A percentile compares a stretch with the other conserved stretches of the same genome.
These are phyloP conservation scores for Streptanthus diversifolius DNA, from an alignment of 345 rosid genomes.

Conservation along the genomic window DNA sequence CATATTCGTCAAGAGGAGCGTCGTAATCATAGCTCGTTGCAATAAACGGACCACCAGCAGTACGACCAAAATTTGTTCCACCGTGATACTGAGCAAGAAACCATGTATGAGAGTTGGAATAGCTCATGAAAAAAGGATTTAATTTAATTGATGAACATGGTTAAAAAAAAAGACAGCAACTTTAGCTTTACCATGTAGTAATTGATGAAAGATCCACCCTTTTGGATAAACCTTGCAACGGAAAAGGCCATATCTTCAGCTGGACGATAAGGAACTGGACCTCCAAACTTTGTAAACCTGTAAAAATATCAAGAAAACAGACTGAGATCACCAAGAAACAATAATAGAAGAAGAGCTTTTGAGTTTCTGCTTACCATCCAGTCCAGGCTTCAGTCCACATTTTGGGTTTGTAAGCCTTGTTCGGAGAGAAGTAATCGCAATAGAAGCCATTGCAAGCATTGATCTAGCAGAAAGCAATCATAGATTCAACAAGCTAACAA, in stretches of 20 bases:
- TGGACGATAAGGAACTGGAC: constrained; percentile 86
- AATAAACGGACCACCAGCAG: constrained; percentile 99
- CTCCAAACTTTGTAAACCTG: constrained; percentile 98
- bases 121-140: constrained; percentile 5
- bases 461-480: constrained; percentile 46
- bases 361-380: constrained; percentile 67
- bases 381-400: constrained; percentile 99
- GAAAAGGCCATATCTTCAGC: constrained; percentile 97
- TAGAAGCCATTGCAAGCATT: constrained; percentile 98
- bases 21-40: constrained; percentile 97
- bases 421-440: constrained; percentile 94
- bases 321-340: background rate
- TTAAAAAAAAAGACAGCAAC: background rate
- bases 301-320: background rate
- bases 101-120: constrained; percentile 3
- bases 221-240: constrained; percentile 92
- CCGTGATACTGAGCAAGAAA: constrained; percentile 70
- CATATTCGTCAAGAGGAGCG: constrained; percentile 96
- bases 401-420: constrained; percentile 92
- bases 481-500: constrained; percentile 15
- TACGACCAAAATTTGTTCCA: constrained; percentile 97
- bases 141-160: constrained; percentile 5
- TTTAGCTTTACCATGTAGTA: constrained; percentile 76
- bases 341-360: background rate
- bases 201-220: constrained; percentile 91